Base-by-base conservation (phyloP, 169 alveolate species). In the Perkinsus marinus region DNA sequence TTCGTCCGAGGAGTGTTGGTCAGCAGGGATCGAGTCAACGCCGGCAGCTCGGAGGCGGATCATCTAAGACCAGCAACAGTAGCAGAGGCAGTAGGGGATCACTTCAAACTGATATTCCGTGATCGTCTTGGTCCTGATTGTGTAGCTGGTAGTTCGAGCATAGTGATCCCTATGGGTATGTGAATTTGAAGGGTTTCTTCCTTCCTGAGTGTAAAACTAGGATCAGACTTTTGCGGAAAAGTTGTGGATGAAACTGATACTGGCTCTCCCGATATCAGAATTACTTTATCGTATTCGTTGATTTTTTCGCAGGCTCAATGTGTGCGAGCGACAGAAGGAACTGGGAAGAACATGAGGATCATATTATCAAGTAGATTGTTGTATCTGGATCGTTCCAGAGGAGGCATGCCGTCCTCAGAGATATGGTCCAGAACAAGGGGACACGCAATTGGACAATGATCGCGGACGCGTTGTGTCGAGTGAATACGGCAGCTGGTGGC, bases 381-480 rank as follows among this genome's bases (percentile, higher is more conserved):
- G 9, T 0, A 26, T 2, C 22, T 7, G 37, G 79, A 57, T 13
- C 79, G 5, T 30, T 57, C 46, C 46, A 41, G 46, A 6, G 46
- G 22, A 19, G 9, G 17, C 22, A 57, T 30, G 30, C 37, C 22
- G 26, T 57, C 34, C 5, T 92, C 47, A 90, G 43, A 17, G 94
- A 39, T 13, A 68, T 92, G 36, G 94, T 92, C 39, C 46, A 47
- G 13, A 93, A 89, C 39, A 41, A 39, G 39, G 94, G 94, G 37
- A 41, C 90, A 36, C 69, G 90, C 89, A 92, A 68, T 39, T 92
- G 94, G 93, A 41, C 89, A 34, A 39, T 46, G 41, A 47, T 92
- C 16, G 41, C 94, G 10, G 68, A 92, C 39, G 92, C 57, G 17
- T 43, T 92, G 37, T 36, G 34, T n/a, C 92, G 90, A 39, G 38